Conservation (phyloP, 768 basidiomycete genomes). For the Strobilomyces confusus region DNA sequence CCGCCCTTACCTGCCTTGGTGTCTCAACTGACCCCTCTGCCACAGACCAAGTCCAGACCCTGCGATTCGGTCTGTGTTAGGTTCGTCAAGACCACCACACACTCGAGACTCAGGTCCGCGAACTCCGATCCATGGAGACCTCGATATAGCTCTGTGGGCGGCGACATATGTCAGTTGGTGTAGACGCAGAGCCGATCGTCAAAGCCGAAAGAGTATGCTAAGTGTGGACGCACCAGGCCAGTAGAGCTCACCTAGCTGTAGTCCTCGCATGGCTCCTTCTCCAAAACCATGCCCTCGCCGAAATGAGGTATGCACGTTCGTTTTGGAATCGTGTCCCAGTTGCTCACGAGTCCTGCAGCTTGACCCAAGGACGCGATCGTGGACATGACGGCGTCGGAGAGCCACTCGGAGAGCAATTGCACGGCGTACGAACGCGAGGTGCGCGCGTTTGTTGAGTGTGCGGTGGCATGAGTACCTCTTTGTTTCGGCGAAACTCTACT, state of each 20-base stretch:
- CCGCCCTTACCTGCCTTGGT: background rate
- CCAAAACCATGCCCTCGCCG: conserved; percentile 64
- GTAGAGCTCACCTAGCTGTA: conserved; percentile 74
- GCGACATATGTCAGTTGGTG: too few species aligned
- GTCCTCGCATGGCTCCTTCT: conserved; percentile 67
- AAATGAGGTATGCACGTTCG: too few species aligned
- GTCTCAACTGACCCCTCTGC: background rate
- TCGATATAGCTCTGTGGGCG: conserved; percentile 69
- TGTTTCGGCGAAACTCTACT: too few species aligned
- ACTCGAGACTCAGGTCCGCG: conserved; percentile 64
- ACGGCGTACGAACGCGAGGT: too few species aligned
- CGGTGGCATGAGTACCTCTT: too few species aligned
- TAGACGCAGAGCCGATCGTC: conserved; percentile 58
- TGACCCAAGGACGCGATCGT: too few species aligned
- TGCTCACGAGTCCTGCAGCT: too few species aligned
- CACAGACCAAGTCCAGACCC: conserved; percentile 66
- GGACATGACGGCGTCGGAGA: too few species aligned
- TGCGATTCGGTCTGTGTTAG: conserved; percentile 67
- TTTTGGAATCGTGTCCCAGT: too few species aligned
- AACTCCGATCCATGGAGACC: conserved; percentile 70
- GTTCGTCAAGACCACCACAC: conserved; percentile 68
- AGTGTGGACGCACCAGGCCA: conserved; percentile 77
- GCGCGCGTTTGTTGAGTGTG: too few species aligned
- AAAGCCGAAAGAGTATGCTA: conserved; percentile 83
- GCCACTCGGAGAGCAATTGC: too few species aligned